These are phyloP conservation scores for Podaxis sp. DNA, from an alignment of 768 basidiomycete genomes.

Conservation along the genomic window DNA sequence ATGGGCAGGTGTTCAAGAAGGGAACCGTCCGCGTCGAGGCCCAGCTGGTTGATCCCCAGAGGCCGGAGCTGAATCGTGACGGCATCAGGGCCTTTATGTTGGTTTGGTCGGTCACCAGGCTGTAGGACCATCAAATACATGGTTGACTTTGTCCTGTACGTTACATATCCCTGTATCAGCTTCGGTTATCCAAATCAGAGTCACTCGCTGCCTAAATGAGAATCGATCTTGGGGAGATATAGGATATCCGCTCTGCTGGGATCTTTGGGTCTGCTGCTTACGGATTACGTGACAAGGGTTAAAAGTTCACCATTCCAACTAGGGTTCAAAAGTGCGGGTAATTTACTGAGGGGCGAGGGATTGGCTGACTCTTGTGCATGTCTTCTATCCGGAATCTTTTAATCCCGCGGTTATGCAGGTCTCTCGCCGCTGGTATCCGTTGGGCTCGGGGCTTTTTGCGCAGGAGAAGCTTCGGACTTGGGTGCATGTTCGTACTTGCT, in stretches of 20 bases:
- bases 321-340: too few relatives aligned
- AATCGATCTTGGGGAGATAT: too few relatives aligned
- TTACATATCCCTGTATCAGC: too few relatives aligned
- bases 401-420: constrained; percentile 6
- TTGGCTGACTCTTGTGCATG: too few relatives aligned
- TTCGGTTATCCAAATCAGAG: too few relatives aligned
- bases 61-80: neutral
- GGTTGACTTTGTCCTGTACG: neutral
- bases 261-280: too few relatives aligned
- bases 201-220: too few relatives aligned
- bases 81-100: neutral
- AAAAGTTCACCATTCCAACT: too few relatives aligned
- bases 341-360: too few relatives aligned
- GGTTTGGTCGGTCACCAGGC: neutral
- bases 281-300: too few relatives aligned
- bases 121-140: neutral
- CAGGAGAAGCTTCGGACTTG: constrained; percentile 29
- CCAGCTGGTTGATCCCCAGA: neutral
- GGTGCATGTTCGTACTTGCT: constrained; percentile 57
- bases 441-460: neutral
- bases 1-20: constrained; percentile 17
- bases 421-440: neutral
- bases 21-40: constrained; percentile 13
- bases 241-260: too few relatives aligned
- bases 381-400: neutral